These are phyloP conservation scores for Polytrichum formosum DNA, from an alignment of 225 moss, liverwort and hornwort genomes.

Conservation along the genomic window DNA sequence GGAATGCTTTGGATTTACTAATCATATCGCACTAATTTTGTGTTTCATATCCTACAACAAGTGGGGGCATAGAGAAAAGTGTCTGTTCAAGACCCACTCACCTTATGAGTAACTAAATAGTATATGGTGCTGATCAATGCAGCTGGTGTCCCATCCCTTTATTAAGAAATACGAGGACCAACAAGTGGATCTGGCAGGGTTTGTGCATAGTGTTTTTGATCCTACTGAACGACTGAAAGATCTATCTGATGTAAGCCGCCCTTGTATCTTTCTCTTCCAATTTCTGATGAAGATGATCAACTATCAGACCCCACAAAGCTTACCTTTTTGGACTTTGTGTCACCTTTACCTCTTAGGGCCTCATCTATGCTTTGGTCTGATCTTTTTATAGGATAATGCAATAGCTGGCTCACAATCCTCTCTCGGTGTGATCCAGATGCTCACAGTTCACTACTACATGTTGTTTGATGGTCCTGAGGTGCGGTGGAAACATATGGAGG, in stretches of 20 bases:
- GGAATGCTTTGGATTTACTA: too few species aligned
- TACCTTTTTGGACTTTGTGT: too few species aligned
- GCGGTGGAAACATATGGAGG: conserved; percentile 95
- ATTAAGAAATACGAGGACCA: conserved; percentile 77
- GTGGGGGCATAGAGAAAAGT: too few species aligned
- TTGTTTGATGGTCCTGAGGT: conserved; percentile 84
- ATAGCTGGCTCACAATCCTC: not conserved
- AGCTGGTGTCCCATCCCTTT: conserved; percentile 87
- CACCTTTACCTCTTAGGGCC: not conserved
- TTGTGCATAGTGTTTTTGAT: conserved; percentile 97
- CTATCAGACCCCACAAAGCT: too few species aligned
- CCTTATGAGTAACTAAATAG: too few species aligned
- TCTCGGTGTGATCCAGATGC: conserved; percentile 66
- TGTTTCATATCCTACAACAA: too few species aligned
- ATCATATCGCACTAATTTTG: too few species aligned
- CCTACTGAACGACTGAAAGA: conserved; percentile 98
- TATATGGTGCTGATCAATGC: conserved; percentile 22
- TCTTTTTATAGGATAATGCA: not conserved
- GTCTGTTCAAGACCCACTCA: too few species aligned
- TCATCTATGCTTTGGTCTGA: not conserved
- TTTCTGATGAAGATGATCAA: too few species aligned
- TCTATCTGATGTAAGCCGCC: conserved; percentile 76
- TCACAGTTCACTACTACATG: conserved; percentile 97
- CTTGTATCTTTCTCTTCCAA: not conserved
- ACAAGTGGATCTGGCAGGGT: conserved; percentile 89